Evolutionary conservation across 495 filamentous ascomycete genomes (phyloP).

Genomic region (Penicillium argentinense): DNA sequence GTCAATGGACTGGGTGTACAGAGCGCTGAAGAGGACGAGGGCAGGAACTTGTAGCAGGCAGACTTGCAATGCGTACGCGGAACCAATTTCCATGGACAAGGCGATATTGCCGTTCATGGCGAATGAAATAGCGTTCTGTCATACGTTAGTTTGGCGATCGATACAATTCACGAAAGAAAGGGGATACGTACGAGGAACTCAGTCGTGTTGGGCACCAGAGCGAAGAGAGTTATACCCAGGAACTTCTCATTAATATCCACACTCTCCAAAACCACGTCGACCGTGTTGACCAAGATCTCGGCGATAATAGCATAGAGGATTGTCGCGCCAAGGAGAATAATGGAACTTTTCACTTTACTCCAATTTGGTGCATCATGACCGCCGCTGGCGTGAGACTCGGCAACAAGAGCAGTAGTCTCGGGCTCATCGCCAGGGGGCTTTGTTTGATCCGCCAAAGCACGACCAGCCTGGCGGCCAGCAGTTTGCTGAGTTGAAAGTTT

Average conservation of each 20-base stretch:
- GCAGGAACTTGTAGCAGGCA: constrained; percentile 96
- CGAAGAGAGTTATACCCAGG: constrained; percentile 94
- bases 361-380: constrained; percentile 98
- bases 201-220: constrained; percentile 95
- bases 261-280: constrained; percentile 88
- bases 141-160: constrained; percentile 30
- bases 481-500: constrained; percentile 43
- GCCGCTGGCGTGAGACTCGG: constrained; percentile 32
- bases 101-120: constrained; percentile 99
- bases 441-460: constrained; percentile 27
- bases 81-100: constrained; percentile 98
- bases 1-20: constrained; percentile 51
- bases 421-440: constrained; percentile 35
- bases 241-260: constrained; percentile 97
- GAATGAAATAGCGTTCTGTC: constrained; percentile 95
- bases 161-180: not conserved
- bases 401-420: constrained; percentile 41
- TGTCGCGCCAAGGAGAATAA: constrained; percentile 88
- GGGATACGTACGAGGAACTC: constrained; percentile 81
- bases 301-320: constrained; percentile 93
- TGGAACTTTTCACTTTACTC: constrained; percentile 83
- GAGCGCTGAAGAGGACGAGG: constrained; percentile 85
- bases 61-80: constrained; percentile 94
- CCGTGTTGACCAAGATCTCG: constrained; percentile 94
- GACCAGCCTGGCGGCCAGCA: constrained; percentile 27